Percentiles rank a stretch among this genome's conserved stretches.
phyloP scores from a whole-genome alignment of 2,329 filamentous ascomycete species.

The Blumeriella jaapii region DNA sequence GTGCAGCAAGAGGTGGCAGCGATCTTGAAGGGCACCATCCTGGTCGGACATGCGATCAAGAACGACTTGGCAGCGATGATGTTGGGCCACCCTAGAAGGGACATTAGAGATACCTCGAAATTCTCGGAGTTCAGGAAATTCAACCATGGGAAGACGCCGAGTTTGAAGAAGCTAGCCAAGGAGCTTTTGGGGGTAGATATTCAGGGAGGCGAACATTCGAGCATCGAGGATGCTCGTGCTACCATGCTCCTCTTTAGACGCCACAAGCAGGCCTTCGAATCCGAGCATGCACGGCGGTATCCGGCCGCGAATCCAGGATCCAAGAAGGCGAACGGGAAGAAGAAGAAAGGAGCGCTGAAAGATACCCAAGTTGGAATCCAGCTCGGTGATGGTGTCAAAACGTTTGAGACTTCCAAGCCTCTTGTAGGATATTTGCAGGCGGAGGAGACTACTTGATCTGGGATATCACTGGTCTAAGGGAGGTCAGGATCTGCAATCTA shows the following conservation, averaged over 20 bases:
- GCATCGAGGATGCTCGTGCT: constrained; percentile 70
- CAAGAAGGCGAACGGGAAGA: constrained; percentile 25
- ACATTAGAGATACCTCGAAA: constrained; percentile 77
- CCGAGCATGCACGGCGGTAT: constrained; percentile 62
- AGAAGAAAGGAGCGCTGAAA: constrained; percentile 30
- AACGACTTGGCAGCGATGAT: constrained; percentile 67
- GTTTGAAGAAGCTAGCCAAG: constrained; percentile 45
- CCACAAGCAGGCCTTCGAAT: constrained; percentile 76
- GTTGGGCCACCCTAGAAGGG: constrained; percentile 64
- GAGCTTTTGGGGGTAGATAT: constrained; percentile 50
- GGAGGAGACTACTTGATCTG: too few relatives aligned
- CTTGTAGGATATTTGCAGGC: neutral
- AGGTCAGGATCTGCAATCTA: too few relatives aligned
- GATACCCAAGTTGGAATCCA: neutral
- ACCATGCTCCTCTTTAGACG: constrained; percentile 81
- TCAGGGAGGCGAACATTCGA: constrained; percentile 52
- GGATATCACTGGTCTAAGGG: too few relatives aligned
- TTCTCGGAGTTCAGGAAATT: constrained; percentile 64
- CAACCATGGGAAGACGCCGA: constrained; percentile 55
- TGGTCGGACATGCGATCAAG: constrained; percentile 75
- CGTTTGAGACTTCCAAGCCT: neutral
- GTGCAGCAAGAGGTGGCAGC: constrained; percentile 63
- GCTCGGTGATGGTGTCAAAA: too few relatives aligned
- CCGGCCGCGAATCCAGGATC: constrained; percentile 27
- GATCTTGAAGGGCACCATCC: constrained; percentile 57